phyloP scores from a whole-genome alignment of 139 green algal species.

The Zygnema circumcarinatum region DNA sequence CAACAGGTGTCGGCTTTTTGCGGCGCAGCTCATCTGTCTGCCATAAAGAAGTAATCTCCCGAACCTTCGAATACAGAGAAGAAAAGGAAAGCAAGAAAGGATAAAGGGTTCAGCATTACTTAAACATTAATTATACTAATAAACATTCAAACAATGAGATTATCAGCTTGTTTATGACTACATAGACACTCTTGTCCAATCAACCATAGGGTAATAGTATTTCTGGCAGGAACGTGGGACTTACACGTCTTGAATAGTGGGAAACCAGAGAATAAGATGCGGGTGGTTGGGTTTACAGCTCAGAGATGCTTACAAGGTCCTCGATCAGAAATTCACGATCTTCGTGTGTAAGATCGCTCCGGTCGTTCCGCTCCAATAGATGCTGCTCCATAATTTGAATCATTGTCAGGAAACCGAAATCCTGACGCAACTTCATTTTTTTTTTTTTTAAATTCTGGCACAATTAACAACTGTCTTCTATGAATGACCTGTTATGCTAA shows the following conservation, averaged over 20 bases:
- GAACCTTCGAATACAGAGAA: slow-evolving; percentile 10
- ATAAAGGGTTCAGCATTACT: slow-evolving; percentile 27
- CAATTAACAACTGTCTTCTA: too few relatives aligned
- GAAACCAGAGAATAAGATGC: too few relatives aligned
- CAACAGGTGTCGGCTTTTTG: slow-evolving; percentile 85
- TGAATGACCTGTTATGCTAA: too few relatives aligned
- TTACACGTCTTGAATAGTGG: too few relatives aligned
- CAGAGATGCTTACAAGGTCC: slow-evolving; percentile 53
- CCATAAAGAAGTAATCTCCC: slow-evolving; percentile 71
- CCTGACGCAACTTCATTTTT: too few relatives aligned
- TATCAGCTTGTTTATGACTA: too few relatives aligned
- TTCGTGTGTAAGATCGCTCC: slow-evolving; percentile 52
- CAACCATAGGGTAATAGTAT: too few relatives aligned
- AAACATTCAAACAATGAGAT: too few relatives aligned
- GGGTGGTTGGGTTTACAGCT: too few relatives aligned
- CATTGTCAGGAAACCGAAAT: not conserved
- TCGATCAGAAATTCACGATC: slow-evolving; percentile 59
- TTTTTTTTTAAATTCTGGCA: too few relatives aligned
- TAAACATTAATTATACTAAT: slow-evolving; percentile 58
- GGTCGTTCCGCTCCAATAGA: slow-evolving; percentile 57
- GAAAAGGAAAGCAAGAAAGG: not conserved
- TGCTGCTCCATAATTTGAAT: slow-evolving; percentile 27
- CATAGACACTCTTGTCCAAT: too few relatives aligned
- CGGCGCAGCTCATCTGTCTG: slow-evolving; percentile 94
- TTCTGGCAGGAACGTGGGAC: too few relatives aligned